Conservation (phyloP, 2,329 filamentous ascomycete species). For the Exophiala sp. region DNA sequence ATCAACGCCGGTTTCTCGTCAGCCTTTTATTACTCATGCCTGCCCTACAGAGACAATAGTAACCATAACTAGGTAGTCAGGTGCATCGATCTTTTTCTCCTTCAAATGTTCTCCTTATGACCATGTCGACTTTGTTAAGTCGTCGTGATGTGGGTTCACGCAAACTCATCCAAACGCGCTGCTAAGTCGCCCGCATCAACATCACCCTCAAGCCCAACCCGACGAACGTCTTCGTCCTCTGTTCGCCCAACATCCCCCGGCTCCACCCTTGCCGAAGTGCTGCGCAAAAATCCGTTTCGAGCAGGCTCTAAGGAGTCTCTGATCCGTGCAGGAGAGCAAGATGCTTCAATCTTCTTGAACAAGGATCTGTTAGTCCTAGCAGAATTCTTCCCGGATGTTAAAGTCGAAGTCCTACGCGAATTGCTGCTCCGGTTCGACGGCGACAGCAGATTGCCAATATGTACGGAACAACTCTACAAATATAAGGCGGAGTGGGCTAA, state of each 20-base stretch:
- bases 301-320: constrained; percentile 17
- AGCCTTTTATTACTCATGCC: too few relatives aligned
- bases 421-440: constrained; percentile 44
- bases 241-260: constrained; percentile 29
- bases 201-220: constrained; percentile 6
- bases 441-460: constrained; percentile 42
- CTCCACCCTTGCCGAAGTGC: constrained; percentile 39
- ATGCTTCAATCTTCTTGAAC: constrained; percentile 38
- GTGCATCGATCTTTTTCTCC: not conserved
- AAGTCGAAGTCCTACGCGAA: constrained; percentile 45
- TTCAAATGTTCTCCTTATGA: constrained; percentile 3
- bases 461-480: constrained; percentile 43
- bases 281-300: constrained; percentile 42
- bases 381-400: constrained; percentile 43
- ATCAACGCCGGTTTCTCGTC: too few relatives aligned
- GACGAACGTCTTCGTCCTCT: constrained; percentile 14
- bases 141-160: constrained; percentile 24
- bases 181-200: constrained; percentile 7
- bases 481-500: constrained; percentile 45
- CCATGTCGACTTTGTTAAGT: constrained; percentile 13
- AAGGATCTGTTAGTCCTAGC: constrained; percentile 38
- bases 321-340: constrained; percentile 31
- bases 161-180: constrained; percentile 21
- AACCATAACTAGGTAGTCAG: too few relatives aligned
- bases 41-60: too few relatives aligned